Base-by-base conservation (phyloP, 2,329 filamentous ascomycete genomes). In the Balansia obtecta region DNA sequence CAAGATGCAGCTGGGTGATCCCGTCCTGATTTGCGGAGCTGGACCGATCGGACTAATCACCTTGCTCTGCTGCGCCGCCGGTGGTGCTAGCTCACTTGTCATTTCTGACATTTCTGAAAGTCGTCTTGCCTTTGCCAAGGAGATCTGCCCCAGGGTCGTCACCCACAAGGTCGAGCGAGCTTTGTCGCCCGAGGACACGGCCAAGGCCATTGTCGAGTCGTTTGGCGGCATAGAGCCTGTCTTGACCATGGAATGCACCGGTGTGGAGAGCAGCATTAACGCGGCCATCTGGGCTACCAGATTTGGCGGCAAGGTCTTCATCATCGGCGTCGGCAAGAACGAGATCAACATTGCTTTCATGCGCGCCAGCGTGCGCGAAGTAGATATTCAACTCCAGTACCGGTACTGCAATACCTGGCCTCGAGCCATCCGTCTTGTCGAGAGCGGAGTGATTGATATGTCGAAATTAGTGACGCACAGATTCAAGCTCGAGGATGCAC, bases 341-440 rank as follows among this genome's bases (percentile, higher is more conserved):
- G 88, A 96, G 74, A 93, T 97, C 74, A 88, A 80, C 68, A 85
- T 97, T 56, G 91, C 91, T 30, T 97, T 97, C 68, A 96, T 96
- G 91, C 74, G 88, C 48, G 78, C 91, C 52, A 91, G 85, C 60
- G 91, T 90, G 6, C 80, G 87, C 56, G 93, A 97, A 71, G 86
- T 97, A 59, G 91, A 97, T 69, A 74, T 97, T 53, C 88, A 95
- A 71, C 93, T 96, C 68, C 91, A 97, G 73, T 97, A 97, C 73
- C 81, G 93, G 54, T 97, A 97, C 74, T 80, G 79, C 71, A 96
- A 97, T 73, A 95, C 88, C 20, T 97, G 91, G 91, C 93, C 91
- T 34, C 80, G 88, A 55, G 91, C 93, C 42, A 96, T 97, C 58
- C 80, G 90, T 45, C 73, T 97, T 56, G 77, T 97, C 38, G 80